Evolutionary conservation across 768 basidiomycete genomes (phyloP), one percentile per base, ranked within the genome.

Genomic region (Leccinum pellstonianum): DNA sequence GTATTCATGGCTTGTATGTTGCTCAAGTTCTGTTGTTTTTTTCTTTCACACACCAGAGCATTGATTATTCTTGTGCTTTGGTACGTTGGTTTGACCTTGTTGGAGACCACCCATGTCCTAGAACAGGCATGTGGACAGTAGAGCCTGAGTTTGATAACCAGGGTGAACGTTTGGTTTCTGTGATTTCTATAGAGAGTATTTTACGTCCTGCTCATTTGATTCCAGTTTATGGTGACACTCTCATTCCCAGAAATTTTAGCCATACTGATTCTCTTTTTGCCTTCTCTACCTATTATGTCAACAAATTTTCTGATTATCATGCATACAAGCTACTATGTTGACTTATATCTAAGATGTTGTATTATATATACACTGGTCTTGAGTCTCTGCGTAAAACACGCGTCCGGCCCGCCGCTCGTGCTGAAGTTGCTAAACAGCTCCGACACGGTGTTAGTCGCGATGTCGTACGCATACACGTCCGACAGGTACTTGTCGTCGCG

Each of bases 381-480:
- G 31, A 31, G 31, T 31, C 90, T 75, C 64, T 90, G 89, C 1
- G 88, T 87, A 66, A 90, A 91, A 66, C 83, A 87, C 3, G 87
- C 81, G 47, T 87, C 84, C 0, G 89, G 86, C 0, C 90, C 90
- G 1, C 88, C 86, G 9, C 77, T 74, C 15, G 77, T 59, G 3
- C 82, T 80, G 70, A 87, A 85, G 66, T 89, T 84, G 48, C 82
- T 76, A 66, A 82, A 90, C 4, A 90, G 66, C 66, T 91, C 84
- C 2, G 81, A 81, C 27, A 82, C 79, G 3, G 79, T 81, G 66
- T 82, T 81, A 3, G 80, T 83, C 48, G 75, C 73, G 62, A 88
- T 81, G 58, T 91, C 82, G 72, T 85, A 90, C 1, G 85, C 78
- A 55, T 87, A 88, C 89, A 92, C 90, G 70, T 92, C 91, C 3